Percentiles rank a stretch among this genome's conserved stretches.
These are phyloP conservation scores for Solanum pinnatisectum DNA, from an alignment of 257 asterid species.

Conservation along the genomic window DNA sequence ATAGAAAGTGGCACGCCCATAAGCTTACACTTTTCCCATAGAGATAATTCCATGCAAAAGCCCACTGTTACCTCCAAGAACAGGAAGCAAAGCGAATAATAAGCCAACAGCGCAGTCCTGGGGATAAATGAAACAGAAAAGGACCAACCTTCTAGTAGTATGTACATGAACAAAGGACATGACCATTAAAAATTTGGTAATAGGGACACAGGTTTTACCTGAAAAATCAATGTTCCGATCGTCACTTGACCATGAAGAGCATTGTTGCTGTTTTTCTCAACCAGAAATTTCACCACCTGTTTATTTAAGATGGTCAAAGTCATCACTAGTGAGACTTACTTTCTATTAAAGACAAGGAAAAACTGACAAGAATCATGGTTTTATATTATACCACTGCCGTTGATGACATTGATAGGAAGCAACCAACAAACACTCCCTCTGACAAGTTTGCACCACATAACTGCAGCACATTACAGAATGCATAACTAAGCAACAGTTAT, in stretches of 20 bases:
- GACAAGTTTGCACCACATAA: conserved; percentile 82
- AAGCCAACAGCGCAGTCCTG: conserved; percentile 98
- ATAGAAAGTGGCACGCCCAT: not conserved
- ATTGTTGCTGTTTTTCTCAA: conserved; percentile 59
- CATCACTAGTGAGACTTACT: not conserved
- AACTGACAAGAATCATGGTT: not conserved
- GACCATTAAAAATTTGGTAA: not conserved
- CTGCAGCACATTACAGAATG: conserved; percentile 31
- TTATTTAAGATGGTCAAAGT: conserved; percentile 1
- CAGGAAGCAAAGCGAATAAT: conserved; percentile 87
- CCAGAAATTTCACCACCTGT: conserved; percentile 85
- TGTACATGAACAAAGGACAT: not conserved
- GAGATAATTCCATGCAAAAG: conserved; percentile 72
- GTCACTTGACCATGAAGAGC: conserved; percentile 95
- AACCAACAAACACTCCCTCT: conserved; percentile 89
- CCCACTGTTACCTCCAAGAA: conserved; percentile 89
- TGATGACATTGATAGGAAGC: conserved; percentile 95
- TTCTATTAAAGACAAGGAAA: conserved; percentile 1
- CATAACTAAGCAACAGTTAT: not conserved
- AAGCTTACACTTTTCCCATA: conserved; percentile 81
- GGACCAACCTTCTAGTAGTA: not conserved
- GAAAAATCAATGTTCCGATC: conserved; percentile 90
- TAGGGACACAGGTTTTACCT: conserved; percentile 30
- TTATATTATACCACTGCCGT: conserved; percentile 72
- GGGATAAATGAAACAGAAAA: not conserved